Base-by-base conservation (phyloP, 2,329 filamentous ascomycete genomes). In the Penicillium sclerotiorum region DNA sequence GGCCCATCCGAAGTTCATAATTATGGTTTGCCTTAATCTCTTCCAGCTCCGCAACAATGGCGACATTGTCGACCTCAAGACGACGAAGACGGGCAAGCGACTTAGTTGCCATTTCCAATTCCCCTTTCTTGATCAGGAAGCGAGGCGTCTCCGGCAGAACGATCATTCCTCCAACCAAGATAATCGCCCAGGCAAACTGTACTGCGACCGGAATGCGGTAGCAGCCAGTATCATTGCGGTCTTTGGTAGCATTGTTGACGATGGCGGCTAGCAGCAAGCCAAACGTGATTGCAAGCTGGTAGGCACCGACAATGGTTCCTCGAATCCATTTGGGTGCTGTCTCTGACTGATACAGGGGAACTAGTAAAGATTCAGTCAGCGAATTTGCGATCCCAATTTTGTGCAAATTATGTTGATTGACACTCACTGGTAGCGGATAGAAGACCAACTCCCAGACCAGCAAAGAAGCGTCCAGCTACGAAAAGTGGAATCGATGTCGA, bases 11-110 rank as follows among this genome's bases (percentile, higher is more conserved):
- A 60, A 87, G 79, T 78, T 95, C 91, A 69, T 90, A 90, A 72
- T 89, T 88, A 72, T 93, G 84, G 77, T 94, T 95, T 74, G 90
- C 90, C 55, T 93, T 80, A 59, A 95, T 89, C 77, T 95, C 90
- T 28, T 87, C 79, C 38, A 94, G 80, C 73, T 95, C 90, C 55
- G 83, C 78, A 71, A 94, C 84, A 68, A 84, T 88, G 53, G 86
- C 80, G 15, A 86, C 89, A 47, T 88, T 82, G 47, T 75, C 68
- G 43, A 86, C 78, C 73, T 94, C 62, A 40, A 65, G 84, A 49
- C 88, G 87, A 64, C 90, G 88, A 23, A 95, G 82, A 52, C 78
- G 80, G 43, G 82, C 73, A 8, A 95, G 81, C 4, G 84, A 73
- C 6, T 72, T 61, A 51, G 83, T 79, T 22, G 90, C 90, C 38